Conservation (phyloP, 2,329 filamentous ascomycete genomes). For the Penicillium sp. region DNA sequence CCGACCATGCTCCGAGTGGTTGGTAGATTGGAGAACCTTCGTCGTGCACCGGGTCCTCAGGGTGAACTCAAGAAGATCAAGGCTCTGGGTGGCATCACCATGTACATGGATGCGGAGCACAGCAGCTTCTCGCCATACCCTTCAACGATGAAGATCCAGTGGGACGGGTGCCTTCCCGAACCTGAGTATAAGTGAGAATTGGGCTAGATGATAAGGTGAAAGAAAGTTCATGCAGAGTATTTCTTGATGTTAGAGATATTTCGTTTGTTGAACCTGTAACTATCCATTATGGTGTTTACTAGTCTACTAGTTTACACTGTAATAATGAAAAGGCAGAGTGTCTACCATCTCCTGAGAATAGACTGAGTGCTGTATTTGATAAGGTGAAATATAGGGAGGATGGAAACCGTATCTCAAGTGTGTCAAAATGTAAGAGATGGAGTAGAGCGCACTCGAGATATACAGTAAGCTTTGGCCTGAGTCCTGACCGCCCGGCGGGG, state of each 20-base stretch:
- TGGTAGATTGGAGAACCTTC: slow-evolving; percentile 40
- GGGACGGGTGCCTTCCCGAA: slow-evolving; percentile 37
- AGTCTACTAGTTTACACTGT: background rate
- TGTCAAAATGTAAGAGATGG: too few species aligned
- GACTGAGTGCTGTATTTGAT: background rate
- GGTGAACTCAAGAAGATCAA: slow-evolving; percentile 40
- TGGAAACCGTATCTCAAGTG: too few species aligned
- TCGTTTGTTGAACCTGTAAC: background rate
- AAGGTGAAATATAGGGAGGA: background rate
- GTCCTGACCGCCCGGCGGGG: slow-evolving; percentile 22
- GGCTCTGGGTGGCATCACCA: slow-evolving; percentile 38
- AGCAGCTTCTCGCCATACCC: slow-evolving; percentile 43
- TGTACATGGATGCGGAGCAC: slow-evolving; percentile 45
- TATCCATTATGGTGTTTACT: background rate
- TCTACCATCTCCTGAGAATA: background rate
- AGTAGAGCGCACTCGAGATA: background rate
- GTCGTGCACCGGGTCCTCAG: slow-evolving; percentile 40
- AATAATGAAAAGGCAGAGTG: background rate
- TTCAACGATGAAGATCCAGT: slow-evolving; percentile 43
- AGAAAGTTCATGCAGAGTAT: background rate
- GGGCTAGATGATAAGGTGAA: background rate
- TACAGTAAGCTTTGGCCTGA: too few species aligned
- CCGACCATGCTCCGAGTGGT: slow-evolving; percentile 42
- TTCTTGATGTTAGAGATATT: background rate
- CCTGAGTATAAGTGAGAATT: background rate